Conservation (phyloP, 116 monocot genomes). For the Posidonia oceanica region DNA sequence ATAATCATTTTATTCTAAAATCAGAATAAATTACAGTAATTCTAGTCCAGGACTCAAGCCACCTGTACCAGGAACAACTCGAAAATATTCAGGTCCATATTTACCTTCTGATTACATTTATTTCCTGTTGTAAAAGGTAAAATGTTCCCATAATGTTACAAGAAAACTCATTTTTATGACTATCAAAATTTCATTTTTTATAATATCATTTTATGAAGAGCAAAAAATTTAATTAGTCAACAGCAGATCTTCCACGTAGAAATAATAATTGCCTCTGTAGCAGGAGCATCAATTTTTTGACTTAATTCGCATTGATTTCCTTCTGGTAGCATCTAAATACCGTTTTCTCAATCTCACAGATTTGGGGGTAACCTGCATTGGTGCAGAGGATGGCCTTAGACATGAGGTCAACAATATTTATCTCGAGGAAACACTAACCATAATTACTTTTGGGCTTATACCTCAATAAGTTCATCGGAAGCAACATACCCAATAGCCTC, state of each 20-base stretch:
- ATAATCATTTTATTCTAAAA: too few species aligned
- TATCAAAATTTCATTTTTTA: too few species aligned
- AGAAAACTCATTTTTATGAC: too few species aligned
- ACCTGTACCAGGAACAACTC: neutral
- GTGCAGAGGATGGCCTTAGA: slow-evolving; percentile 6
- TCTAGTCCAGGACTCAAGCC: neutral
- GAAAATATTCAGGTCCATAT: neutral
- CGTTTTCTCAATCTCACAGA: slow-evolving; percentile 73
- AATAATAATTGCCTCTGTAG: neutral
- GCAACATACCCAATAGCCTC: slow-evolving; percentile 99
- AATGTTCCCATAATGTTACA: too few species aligned
- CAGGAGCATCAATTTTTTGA: slow-evolving; percentile 30
- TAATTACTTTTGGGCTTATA: slow-evolving; percentile 8
- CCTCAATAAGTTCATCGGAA: slow-evolving; percentile 95
- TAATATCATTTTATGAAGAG: neutral
- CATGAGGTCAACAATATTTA: neutral
- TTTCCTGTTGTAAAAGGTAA: too few species aligned
- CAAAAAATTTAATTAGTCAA: neutral
- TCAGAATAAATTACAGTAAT: neutral
- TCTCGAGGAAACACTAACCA: neutral
- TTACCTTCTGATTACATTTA: neutral
- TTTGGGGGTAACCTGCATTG: slow-evolving; percentile 82
- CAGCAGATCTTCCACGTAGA: neutral
- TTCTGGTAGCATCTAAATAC: slow-evolving; percentile 70
- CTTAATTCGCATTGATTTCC: slow-evolving; percentile 83